A percentile compares a stretch with the other conserved stretches of the same genome.
Evolutionary conservation across 441 rosid genomes (phyloP).

Genomic region (Adansonia rubrostipa): DNA sequence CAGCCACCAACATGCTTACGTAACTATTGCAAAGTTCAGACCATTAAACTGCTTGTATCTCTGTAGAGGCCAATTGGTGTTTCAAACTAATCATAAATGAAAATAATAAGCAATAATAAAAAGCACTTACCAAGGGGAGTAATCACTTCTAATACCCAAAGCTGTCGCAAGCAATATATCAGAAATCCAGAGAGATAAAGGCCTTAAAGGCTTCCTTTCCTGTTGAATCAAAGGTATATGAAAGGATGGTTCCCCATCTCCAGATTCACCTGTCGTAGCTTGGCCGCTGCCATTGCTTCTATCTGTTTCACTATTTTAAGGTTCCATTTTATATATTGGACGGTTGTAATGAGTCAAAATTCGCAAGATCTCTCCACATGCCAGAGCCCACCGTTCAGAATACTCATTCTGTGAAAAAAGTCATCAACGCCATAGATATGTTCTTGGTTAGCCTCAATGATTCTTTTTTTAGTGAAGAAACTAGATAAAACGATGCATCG

Average conservation of each 20-base stretch:
- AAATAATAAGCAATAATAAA: background rate
- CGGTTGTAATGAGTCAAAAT: slow-evolving; percentile 98
- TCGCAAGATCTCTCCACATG: slow-evolving; percentile 95
- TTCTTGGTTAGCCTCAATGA: slow-evolving; percentile 4
- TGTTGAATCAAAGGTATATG: slow-evolving; percentile 51
- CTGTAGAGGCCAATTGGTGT: background rate
- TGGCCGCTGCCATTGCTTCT: slow-evolving; percentile 50
- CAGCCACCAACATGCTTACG: background rate
- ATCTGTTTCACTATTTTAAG: slow-evolving; percentile 59
- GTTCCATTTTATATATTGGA: slow-evolving; percentile 80
- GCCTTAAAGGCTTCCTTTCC: slow-evolving; percentile 93
- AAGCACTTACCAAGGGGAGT: slow-evolving; percentile 89
- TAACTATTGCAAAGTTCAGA: background rate
- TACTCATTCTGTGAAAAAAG: slow-evolving; percentile 72
- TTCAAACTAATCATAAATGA: background rate
- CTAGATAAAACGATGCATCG: background rate
- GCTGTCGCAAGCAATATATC: slow-evolving; percentile 95
- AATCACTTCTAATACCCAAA: slow-evolving; percentile 91
- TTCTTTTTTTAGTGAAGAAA: background rate
- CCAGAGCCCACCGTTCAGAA: slow-evolving; percentile 99
- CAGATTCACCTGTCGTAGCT: slow-evolving; percentile 48
- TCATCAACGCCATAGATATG: slow-evolving; percentile 7
- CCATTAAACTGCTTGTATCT: background rate
- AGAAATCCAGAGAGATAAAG: slow-evolving; percentile 95
- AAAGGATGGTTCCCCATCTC: slow-evolving; percentile 52